Base-by-base conservation (phyloP, 2,329 filamentous ascomycete species). In the Cadophora sp. region DNA sequence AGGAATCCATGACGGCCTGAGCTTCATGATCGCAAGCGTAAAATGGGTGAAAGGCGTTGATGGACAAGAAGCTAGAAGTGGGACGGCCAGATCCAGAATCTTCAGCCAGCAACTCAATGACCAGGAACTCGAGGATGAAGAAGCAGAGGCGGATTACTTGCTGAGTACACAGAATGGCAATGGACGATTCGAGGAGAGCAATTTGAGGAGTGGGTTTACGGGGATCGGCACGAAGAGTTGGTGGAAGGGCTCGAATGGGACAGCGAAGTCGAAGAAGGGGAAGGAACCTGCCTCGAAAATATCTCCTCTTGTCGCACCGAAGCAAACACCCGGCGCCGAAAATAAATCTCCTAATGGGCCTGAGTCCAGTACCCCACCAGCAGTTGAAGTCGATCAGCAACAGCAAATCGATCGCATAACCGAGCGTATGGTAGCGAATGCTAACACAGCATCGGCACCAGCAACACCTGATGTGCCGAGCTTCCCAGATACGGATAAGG, bases 21-120 rank as follows among this genome's bases (percentile, higher is more conserved):
- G 94, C 77, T 98, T 92, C 79, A 93, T 91, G 84, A 87, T 99
- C 58, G 84, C 89, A 68, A 88, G 89, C 62, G 86, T 97, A 13
- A 89, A 93, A 62, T 98, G 94, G 89, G 92, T 97, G 0, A 90
- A 92, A 70, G 94, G 96, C 14, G 90, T 87, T 0, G 84, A 83
- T 65, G 81, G 66, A 74, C 80, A 74, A 66, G 79, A 69, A 76
- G 78, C 72, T 76, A 83, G 79, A 76, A 83, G 76, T 73, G 83
- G 73, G 76, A 81, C 71, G 74, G 81, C 76, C 68, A 75, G 73
- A 64, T 71, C 70, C 65, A 66, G 70, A 33, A 70, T 72, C 18
- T 70, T 73, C 9, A 63, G 50, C 7, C 43, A 63, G 51, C 61
- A 66, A 36, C 62, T 73, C 11, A 53, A 69, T 8, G 69, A 69